These are phyloP conservation scores for Botrytis squamosa DNA, from an alignment of 2,329 filamentous ascomycete genomes.

Conservation along the genomic window DNA sequence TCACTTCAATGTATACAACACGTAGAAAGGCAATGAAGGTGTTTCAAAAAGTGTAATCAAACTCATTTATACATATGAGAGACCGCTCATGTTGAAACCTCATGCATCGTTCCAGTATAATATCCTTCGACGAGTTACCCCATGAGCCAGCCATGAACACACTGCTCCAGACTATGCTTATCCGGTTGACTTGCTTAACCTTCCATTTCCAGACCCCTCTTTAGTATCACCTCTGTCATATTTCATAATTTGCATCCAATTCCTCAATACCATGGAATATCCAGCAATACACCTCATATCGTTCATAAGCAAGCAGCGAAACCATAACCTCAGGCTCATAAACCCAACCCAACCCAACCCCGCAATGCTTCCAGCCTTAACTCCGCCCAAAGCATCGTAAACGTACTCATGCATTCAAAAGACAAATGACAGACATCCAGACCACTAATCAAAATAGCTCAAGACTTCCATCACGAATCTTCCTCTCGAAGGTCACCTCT, in stretches of 20 bases:
- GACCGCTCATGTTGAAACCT: not conserved
- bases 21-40: not conserved
- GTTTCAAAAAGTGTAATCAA: not conserved
- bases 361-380: not conserved
- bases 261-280: not conserved
- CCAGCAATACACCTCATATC: not conserved
- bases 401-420: not conserved
- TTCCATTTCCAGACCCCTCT: not conserved
- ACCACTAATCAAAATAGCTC: slow-evolving; percentile 9
- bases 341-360: not conserved
- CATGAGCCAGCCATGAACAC: not conserved
- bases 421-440: not conserved
- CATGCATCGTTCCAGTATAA: not conserved
- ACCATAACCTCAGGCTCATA: not conserved
- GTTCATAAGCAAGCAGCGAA: not conserved
- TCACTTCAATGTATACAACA: not conserved
- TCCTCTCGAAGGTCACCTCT: slow-evolving; percentile 1
- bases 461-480: slow-evolving; percentile 12
- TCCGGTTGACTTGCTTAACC: not conserved
- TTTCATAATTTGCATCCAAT: not conserved
- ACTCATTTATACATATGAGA: not conserved
- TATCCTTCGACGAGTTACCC: not conserved
- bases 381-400: not conserved
- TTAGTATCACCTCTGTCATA: not conserved
- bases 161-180: not conserved